phyloP scores from a whole-genome alignment of 2,329 filamentous ascomycete species.

The Verticillium tricorpus region DNA sequence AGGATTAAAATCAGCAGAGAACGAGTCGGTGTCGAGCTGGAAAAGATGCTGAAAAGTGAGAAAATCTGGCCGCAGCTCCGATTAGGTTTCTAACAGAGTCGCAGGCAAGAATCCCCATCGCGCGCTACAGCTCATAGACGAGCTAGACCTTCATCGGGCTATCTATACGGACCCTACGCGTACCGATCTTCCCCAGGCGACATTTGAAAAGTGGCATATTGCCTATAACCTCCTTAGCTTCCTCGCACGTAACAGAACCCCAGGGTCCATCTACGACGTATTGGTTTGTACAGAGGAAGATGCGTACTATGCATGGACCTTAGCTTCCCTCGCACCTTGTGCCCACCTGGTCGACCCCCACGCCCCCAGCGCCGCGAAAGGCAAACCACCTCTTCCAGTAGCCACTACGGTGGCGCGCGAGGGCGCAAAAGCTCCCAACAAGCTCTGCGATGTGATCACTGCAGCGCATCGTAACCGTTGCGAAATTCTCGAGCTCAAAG shows the following conservation, averaged over 20 bases:
- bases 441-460: slow-evolving; percentile 62
- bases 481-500: slow-evolving; percentile 61
- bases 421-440: slow-evolving; percentile 77
- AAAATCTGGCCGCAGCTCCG: neutral
- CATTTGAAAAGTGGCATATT: slow-evolving; percentile 54
- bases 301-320: slow-evolving; percentile 69
- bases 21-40: slow-evolving; percentile 78
- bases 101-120: slow-evolving; percentile 53
- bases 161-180: slow-evolving; percentile 67
- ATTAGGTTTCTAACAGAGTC: neutral
- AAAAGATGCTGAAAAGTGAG: slow-evolving; percentile 81
- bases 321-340: slow-evolving; percentile 75
- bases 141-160: slow-evolving; percentile 63
- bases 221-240: slow-evolving; percentile 61
- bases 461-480: slow-evolving; percentile 58
- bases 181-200: slow-evolving; percentile 47
- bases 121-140: slow-evolving; percentile 61
- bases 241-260: slow-evolving; percentile 38
- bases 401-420: slow-evolving; percentile 65
- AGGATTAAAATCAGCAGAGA: slow-evolving; percentile 87
- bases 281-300: slow-evolving; percentile 62
- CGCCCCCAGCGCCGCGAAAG: slow-evolving; percentile 29
- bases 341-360: slow-evolving; percentile 39
- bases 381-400: slow-evolving; percentile 46
- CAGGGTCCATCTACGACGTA: slow-evolving; percentile 43